Evolutionary conservation across 2,329 filamentous ascomycete genomes (phyloP).

Genomic region (Fusarium nygamai): DNA sequence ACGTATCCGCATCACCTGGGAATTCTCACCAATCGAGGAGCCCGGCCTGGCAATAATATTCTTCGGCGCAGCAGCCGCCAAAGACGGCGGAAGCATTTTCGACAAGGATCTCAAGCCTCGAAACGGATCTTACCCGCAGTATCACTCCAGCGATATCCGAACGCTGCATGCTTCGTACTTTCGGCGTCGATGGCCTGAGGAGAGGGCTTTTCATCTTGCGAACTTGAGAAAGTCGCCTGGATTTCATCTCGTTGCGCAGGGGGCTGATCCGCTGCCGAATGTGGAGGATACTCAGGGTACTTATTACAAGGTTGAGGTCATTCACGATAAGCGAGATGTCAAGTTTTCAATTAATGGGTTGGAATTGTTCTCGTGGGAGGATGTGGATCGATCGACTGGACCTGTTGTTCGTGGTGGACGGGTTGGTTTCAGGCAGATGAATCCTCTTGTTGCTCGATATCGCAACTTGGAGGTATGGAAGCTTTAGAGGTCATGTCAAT

Average conservation of each 20-base stretch:
- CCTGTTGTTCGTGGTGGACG: conserved; percentile 32
- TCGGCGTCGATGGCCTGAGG: conserved; percentile 39
- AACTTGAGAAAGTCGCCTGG: conserved; percentile 40
- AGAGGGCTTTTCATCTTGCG: conserved; percentile 36
- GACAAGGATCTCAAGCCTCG: conserved; percentile 27
- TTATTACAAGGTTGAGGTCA: conserved; percentile 37
- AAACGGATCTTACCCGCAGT: conserved; percentile 39
- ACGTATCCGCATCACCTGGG: conserved; percentile 38
- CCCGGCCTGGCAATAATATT: conserved; percentile 39
- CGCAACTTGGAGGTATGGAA: conserved; percentile 39
- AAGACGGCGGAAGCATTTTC: conserved; percentile 36
- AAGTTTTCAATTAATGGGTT: conserved; percentile 29
- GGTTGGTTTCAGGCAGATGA: conserved; percentile 39
- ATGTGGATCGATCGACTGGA: conserved; percentile 27
- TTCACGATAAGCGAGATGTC: conserved; percentile 34
- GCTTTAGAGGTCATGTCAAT: background rate
- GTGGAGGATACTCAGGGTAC: conserved; percentile 33
- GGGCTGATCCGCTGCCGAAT: conserved; percentile 35
- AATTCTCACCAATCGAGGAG: conserved; percentile 31
- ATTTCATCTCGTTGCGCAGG: conserved; percentile 37
- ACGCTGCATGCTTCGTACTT: conserved; percentile 40
- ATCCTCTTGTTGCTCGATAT: conserved; percentile 33
- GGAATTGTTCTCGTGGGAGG: conserved; percentile 34
- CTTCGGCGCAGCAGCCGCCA: conserved; percentile 32
- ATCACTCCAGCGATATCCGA: conserved; percentile 38